Percentiles rank a stretch among this genome's conserved stretches.
These are phyloP conservation scores for Picochlorum sp. DNA, from an alignment of 139 green algal genomes.

Conservation along the genomic window DNA sequence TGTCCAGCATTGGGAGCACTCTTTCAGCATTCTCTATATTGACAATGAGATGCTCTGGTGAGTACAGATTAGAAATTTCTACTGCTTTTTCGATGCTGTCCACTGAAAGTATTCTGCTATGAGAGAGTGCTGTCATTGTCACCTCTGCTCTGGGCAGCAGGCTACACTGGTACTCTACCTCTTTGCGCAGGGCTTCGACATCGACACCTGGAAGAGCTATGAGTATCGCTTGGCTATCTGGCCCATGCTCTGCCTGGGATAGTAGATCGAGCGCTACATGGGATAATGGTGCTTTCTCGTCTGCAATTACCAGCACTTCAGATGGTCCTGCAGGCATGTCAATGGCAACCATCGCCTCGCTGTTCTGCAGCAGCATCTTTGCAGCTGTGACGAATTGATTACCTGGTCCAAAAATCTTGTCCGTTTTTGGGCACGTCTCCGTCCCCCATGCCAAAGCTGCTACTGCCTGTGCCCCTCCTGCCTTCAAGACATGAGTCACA, in stretches of 20 bases:
- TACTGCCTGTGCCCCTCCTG: slow-evolving; percentile 89
- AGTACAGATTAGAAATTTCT: slow-evolving; percentile 88
- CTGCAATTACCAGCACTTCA: slow-evolving; percentile 91
- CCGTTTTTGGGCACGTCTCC: slow-evolving; percentile 84
- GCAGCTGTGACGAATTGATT: slow-evolving; percentile 90
- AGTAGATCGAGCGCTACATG: slow-evolving; percentile 93
- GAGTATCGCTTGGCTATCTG: slow-evolving; percentile 87
- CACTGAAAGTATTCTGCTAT: slow-evolving; percentile 75
- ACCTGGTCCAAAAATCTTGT: slow-evolving; percentile 83
- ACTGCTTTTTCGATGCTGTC: slow-evolving; percentile 54
- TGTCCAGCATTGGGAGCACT: slow-evolving; percentile 74
- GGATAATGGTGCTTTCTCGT: slow-evolving; percentile 57
- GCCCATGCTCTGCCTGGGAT: slow-evolving; percentile 95
- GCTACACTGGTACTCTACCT: slow-evolving; percentile 73
- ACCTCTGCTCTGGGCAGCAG: slow-evolving; percentile 77
- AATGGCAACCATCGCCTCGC: slow-evolving; percentile 93
- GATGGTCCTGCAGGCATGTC: slow-evolving; percentile 91
- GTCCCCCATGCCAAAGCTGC: slow-evolving; percentile 96
- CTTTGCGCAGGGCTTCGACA: slow-evolving; percentile 59
- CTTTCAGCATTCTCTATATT: slow-evolving; percentile 83
- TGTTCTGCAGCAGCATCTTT: slow-evolving; percentile 89
- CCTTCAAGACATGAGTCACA: slow-evolving; percentile 92
- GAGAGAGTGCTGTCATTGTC: slow-evolving; percentile 73
- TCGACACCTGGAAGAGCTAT: slow-evolving; percentile 81
- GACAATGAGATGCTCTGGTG: slow-evolving; percentile 96